Base-by-base conservation (phyloP, 768 basidiomycete genomes). In the Termitomyces sp. region DNA sequence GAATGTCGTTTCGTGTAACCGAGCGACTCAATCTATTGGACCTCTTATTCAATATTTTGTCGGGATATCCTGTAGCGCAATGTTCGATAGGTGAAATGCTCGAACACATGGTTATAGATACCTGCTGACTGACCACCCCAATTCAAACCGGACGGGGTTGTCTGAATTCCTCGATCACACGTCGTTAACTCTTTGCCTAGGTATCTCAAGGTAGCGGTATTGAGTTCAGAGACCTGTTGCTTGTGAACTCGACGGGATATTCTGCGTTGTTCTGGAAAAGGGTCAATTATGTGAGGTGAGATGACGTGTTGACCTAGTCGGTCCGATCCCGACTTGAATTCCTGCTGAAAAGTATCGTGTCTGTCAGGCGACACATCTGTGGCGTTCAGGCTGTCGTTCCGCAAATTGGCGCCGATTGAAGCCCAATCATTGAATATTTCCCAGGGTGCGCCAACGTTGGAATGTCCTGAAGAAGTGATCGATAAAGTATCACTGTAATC, bases 141-240 rank as follows among this genome's bases (percentile, higher is more conserved):
- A 8, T 33, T 41, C 28, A 38, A 45, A 44, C 45, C 43, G 10
- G 51, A 53, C 19, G 50, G 56, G 52, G 43, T 28, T 46, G 52
- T 43, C 31, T 50, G 41, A 14, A 35, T 54, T 40, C 30, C 54
- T 15, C 45, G 50, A 42, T 62, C 50, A 41, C 43, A 21, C 41
- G 19, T 44, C 31, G 42, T 15, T 23, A 17, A 42, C 31, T 42
- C 54, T 33, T 56, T 51, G 17, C 50, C 54, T 17, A 62, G 21
- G 47, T 62, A 55, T 45, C 57, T 55, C 41, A 59, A 57, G 43
- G 63, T 33, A 17, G 57, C 53, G 3, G 30, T 46, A 50, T 52
- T 55, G 42, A 60, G 52, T 30, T 54, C 61, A 38, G 52, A 54
- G n/a, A 58, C 56, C 37, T 57, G 57, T 57, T 57, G 55, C n/a